These are phyloP conservation scores for Trichoderma sp. DNA, from an alignment of 2,329 filamentous ascomycete genomes.

Conservation along the genomic window DNA sequence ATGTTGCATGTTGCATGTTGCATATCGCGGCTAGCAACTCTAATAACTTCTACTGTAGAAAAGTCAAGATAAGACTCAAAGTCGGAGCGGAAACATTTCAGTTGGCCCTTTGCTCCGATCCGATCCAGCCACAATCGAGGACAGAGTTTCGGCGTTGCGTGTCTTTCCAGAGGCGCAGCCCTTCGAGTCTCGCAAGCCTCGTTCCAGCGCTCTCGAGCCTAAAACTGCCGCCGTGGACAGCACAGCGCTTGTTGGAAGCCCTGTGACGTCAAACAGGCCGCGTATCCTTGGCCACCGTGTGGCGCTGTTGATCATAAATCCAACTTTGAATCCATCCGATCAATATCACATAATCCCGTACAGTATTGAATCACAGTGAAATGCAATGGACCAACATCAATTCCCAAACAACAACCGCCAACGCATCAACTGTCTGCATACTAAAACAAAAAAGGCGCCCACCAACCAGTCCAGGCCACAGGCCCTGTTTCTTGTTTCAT, in stretches of 20 bases:
- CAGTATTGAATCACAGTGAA: too few species aligned
- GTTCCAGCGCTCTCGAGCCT: background rate
- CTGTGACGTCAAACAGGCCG: constrained; percentile 21
- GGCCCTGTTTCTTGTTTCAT: constrained; percentile 5
- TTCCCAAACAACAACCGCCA: background rate
- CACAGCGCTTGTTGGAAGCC: background rate
- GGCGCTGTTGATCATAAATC: background rate
- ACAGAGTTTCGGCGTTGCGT: background rate
- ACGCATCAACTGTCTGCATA: background rate
- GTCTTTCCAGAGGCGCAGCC: background rate
- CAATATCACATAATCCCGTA: background rate
- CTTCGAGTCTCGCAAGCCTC: background rate
- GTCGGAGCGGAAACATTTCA: background rate
- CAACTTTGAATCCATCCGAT: background rate
- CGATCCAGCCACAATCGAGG: background rate
- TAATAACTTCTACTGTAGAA: too few species aligned
- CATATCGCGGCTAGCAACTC: background rate
- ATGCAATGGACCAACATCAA: background rate
- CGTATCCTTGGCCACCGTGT: background rate
- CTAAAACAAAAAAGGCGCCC: background rate
- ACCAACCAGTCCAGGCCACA: background rate
- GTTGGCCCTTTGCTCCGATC: background rate
- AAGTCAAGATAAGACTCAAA: background rate
- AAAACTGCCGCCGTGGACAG: background rate
- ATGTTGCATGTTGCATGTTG: background rate